Percentiles rank a stretch among this genome's conserved stretches.
These are phyloP conservation scores for Mayamaea pseudoterrestris DNA, from an alignment of 108 stramenopile genomes.

Conservation along the genomic window DNA sequence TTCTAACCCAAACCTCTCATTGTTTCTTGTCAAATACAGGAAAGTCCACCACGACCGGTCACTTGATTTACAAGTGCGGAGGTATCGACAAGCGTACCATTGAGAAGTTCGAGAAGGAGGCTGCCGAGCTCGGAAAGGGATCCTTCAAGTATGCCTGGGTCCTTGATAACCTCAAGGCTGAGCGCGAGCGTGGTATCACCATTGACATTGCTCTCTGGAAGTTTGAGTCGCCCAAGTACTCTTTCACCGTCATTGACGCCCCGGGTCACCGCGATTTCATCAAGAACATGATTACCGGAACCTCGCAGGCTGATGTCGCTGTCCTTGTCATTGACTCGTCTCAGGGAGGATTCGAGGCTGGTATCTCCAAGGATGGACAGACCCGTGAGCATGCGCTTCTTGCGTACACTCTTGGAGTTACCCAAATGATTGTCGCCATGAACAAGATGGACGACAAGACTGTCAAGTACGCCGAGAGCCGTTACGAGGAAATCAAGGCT, in stretches of 20 bases:
- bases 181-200: conserved; percentile 92
- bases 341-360: conserved; percentile 79
- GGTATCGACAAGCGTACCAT: conserved; percentile 91
- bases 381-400: conserved; percentile 89
- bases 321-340: conserved; percentile 78
- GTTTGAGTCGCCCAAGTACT: conserved; percentile 83
- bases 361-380: conserved; percentile 85
- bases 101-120: conserved; percentile 95
- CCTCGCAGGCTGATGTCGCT: conserved; percentile 91
- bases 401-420: conserved; percentile 90
- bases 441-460: conserved; percentile 96
- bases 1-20: too few relatives aligned
- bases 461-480: conserved; percentile 75
- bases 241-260: conserved; percentile 90
- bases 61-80: conserved; percentile 85
- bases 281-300: conserved; percentile 95
- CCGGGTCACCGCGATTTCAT: conserved; percentile 85
- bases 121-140: conserved; percentile 83
- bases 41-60: conserved; percentile 93
- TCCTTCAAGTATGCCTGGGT: conserved; percentile 96
- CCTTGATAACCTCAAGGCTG: conserved; percentile 89
- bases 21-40: conserved; percentile 44
- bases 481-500: conserved; percentile 82
- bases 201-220: conserved; percentile 91
- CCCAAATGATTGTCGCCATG: conserved; percentile 92